Base-by-base conservation (phyloP, 768 basidiomycete genomes). In the Hericium alpestre region DNA sequence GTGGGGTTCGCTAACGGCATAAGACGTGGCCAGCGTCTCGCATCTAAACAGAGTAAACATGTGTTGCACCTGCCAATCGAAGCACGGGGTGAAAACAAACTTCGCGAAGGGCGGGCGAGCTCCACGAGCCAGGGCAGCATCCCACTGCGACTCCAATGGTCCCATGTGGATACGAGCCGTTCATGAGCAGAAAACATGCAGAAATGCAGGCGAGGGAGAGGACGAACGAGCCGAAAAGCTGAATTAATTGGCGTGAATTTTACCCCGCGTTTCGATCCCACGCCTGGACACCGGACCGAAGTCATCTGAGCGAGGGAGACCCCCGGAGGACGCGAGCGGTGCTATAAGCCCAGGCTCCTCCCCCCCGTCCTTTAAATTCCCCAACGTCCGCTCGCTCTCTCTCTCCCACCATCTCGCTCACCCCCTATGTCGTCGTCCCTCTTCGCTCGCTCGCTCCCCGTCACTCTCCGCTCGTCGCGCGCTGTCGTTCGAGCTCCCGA, bases 401-500 rank as follows among this genome's bases (percentile, higher is more conserved):
- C 41, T 43, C 41, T 18, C 15, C 41, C 41, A 15, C 41, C 41
- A 43, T 43, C 54, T 9, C 27, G 15, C n/a, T 51, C 43, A 18
- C 51, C 37, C 16, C 16, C 53, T 22, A 40, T 43, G 53, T 23
- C 40, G 53, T 23, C 40, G 16, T 40, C 53, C 22, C 53, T 39
- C n/a, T n/a, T 54, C 40, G 20, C 53, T 23, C 53, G 53, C 20
- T 39, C 53, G 13, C 38, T 43, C 27, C 51, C 27, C 25, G 8
- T 43, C n/a, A 40, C 53, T 16, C 23, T 39, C 18, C 58, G 46
- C 51, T 38, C 51, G 16, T 18, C 41, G 13, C 66, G 20, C 61
- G 38, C 40, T 68, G 58, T n/a, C 67, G 65, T 53, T 55, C 23
- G 37, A 37, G 32, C 54, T 53, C 12, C 52, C 61, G 37, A 55